Percentiles rank a stretch among this genome's conserved stretches.
Evolutionary conservation across 192 early-diverging fungal genomes (phyloP).

Genomic region (Backusella tarrabulga): DNA sequence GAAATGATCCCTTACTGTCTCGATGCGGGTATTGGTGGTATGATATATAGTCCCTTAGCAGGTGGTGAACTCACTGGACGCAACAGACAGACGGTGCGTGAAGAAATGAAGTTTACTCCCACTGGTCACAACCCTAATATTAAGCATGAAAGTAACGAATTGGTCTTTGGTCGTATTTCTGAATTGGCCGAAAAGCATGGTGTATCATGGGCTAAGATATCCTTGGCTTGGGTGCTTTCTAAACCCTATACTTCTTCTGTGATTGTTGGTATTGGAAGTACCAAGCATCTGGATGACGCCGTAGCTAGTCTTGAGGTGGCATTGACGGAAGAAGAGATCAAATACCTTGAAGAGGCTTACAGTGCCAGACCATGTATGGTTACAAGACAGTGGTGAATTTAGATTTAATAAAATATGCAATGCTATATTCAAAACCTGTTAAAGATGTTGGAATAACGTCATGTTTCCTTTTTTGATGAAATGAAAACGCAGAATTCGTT

Average conservation of each 20-base stretch:
- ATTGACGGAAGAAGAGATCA: constrained; percentile 25
- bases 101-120: background rate
- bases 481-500: background rate
- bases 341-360: constrained; percentile 20
- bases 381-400: too few species aligned
- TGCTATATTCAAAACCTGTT: too few species aligned
- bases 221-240: constrained; percentile 27
- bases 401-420: too few species aligned
- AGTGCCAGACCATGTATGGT: background rate
- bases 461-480: background rate
- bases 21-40: constrained; percentile 30
- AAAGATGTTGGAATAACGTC: too few species aligned
- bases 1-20: constrained; percentile 39
- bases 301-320: constrained; percentile 15
- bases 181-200: constrained; percentile 26
- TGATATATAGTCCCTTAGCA: constrained; percentile 31
- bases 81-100: constrained; percentile 15
- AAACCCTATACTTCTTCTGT: constrained; percentile 16
- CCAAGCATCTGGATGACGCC: constrained; percentile 20
- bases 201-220: constrained; percentile 16
- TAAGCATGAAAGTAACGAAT: background rate
- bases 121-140: background rate
- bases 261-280: constrained; percentile 29
- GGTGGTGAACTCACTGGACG: constrained; percentile 25
- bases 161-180: constrained; percentile 24